A percentile compares a stretch with the other conserved stretches of the same genome.
phyloP scores from a whole-genome alignment of 768 basidiomycete genomes.

The Rhizopogon vesiculosus region DNA sequence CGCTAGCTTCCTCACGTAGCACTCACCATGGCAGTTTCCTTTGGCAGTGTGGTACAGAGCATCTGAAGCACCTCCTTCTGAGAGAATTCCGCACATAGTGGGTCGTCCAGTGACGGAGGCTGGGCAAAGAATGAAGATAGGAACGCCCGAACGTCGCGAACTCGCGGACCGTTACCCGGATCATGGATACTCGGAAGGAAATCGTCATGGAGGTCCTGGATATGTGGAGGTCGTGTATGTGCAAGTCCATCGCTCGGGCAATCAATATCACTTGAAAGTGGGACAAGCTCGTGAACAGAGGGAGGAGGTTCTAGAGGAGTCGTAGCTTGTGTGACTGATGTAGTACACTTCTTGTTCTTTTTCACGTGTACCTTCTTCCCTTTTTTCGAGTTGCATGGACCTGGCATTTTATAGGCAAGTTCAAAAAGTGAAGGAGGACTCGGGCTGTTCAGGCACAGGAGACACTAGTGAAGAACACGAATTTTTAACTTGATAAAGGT shows the following conservation, averaged over 20 bases:
- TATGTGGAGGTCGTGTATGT: not conserved
- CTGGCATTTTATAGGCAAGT: too few relatives aligned
- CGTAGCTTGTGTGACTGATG: not conserved
- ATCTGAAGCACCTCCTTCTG: constrained; percentile 73
- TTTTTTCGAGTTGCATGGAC: constrained; percentile 48
- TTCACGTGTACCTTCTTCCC: constrained; percentile 32
- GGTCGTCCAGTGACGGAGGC: constrained; percentile 57
- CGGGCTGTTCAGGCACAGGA: too few relatives aligned
- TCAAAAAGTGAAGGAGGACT: too few relatives aligned
- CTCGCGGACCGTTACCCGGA: constrained; percentile 76
- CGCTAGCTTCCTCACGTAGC: not conserved
- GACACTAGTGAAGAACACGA: too few relatives aligned
- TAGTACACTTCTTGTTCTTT: constrained; percentile 27
- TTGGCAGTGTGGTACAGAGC: constrained; percentile 62
- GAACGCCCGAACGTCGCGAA: constrained; percentile 63
- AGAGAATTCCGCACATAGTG: constrained; percentile 72
- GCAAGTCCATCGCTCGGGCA: not conserved
- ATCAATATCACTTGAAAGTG: not conserved
- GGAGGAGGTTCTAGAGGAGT: not conserved
- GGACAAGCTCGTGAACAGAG: not conserved
- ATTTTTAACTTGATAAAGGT: too few relatives aligned
- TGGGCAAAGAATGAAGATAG: constrained; percentile 64
- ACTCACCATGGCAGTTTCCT: constrained; percentile 67
- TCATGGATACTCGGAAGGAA: constrained; percentile 62
- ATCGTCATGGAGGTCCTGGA: constrained; percentile 5